Base-by-base conservation (phyloP, 345 rosid genomes). In the Acer saccharum region DNA sequence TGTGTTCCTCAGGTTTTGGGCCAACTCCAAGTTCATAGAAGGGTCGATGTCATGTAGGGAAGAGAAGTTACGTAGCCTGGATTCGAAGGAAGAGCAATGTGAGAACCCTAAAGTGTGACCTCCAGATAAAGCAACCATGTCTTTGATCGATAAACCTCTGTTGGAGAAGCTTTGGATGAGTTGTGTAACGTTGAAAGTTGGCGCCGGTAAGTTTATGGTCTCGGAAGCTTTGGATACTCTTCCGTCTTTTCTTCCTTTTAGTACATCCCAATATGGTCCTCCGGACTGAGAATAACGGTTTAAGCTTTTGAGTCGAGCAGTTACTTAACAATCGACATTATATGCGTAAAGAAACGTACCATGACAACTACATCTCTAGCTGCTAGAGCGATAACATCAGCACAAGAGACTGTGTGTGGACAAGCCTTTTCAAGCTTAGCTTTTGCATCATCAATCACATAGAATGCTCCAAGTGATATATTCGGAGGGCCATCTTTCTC, bases 401-500 rank as follows among this genome's bases (percentile, higher is more conserved):
- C 93, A 44, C 94, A 91, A 41, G 97, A 94, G 41, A 94, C 88
- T 0, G 87, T 83, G 16, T 44, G 84, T 4, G 95, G 94, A 74
- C 97, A 94, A 69, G 86, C 93, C 71, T 20, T 72, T 73, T 94
- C 97, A 44, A 94, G 95, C 87, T 84, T 88, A 18, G 83, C 73
- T 75, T 93, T 94, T 67, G 93, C 93, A 20, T 88, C 91, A 71
- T 94, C 93, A 17, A 91, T 87, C 62, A 89, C 97, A 12, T 93
- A 92, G 77, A 94, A 94, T 71, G 98, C 83, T 20, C 90, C 88
- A 29, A 91, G 88, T 0, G 94, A 90, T 32, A 90, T 72, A 69
- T 94, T 92, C 4, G 98, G 95, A 73, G 94, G 96, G 17, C 94
- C 94, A 72, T 89, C 95, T 82, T 93, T 94, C 89, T 92, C 98